Evolutionary conservation across 768 basidiomycete genomes (phyloP).

Genomic region (Mycena chlorophos): DNA sequence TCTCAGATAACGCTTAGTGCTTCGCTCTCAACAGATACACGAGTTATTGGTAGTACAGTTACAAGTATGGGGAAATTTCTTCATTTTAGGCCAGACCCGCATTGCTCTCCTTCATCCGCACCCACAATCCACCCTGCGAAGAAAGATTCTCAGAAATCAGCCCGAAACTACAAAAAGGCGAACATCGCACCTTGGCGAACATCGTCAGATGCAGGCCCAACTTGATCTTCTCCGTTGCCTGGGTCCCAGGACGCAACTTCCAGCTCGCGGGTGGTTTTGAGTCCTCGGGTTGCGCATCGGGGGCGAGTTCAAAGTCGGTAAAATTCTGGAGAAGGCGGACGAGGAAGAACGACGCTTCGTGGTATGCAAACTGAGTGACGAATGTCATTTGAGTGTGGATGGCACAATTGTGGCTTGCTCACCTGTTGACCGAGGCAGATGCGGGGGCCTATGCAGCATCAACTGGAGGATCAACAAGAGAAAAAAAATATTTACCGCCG

Average conservation of each 20-base stretch:
- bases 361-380: slow-evolving; percentile 43
- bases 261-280: slow-evolving; percentile 37
- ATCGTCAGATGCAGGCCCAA: slow-evolving; percentile 36
- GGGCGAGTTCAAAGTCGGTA: slow-evolving; percentile 33
- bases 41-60: too few relatives aligned
- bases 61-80: neutral
- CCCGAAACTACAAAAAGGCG: neutral
- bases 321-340: slow-evolving; percentile 43
- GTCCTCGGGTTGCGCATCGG: slow-evolving; percentile 31
- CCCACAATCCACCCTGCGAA: slow-evolving; percentile 29
- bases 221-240: slow-evolving; percentile 33
- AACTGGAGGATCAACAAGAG: neutral
- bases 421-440: slow-evolving; percentile 21
- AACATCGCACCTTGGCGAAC: slow-evolving; percentile 36
- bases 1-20: too few relatives aligned
- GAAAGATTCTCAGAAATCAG: neutral
- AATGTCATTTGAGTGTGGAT: neutral
- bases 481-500: neutral
- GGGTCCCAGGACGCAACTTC: slow-evolving; percentile 25
- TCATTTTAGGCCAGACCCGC: neutral
- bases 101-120: slow-evolving; percentile 25
- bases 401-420: too few relatives aligned
- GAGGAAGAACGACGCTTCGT: slow-evolving; percentile 46
- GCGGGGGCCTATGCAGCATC: slow-evolving; percentile 30
- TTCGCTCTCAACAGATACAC: too few relatives aligned